phyloP scores from a whole-genome alignment of 495 filamentous ascomycete species.

The Xylaria palmicola region DNA sequence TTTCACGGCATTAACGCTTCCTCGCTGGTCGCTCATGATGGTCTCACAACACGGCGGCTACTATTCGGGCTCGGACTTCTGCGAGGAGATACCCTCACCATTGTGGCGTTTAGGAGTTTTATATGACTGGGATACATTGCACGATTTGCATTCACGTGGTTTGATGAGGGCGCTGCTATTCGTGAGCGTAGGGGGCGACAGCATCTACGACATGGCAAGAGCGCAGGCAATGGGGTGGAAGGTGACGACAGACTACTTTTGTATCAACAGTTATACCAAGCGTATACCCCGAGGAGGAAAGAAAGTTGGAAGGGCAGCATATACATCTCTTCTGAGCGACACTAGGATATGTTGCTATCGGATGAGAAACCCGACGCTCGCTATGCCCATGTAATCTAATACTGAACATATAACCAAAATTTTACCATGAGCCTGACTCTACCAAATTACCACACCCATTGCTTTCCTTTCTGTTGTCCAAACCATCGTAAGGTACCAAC shows the following conservation, averaged over 20 bases:
- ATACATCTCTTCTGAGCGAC: background rate
- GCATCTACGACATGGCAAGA: constrained; percentile 18
- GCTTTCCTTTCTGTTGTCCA: background rate
- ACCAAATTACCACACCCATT: background rate
- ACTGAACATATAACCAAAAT: background rate
- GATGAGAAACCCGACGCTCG: constrained; percentile 4
- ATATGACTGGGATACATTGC: constrained; percentile 18
- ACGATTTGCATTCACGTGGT: constrained; percentile 26
- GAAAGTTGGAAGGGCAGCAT: constrained; percentile 10
- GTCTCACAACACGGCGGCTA: constrained; percentile 18
- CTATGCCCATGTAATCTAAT: constrained; percentile 16
- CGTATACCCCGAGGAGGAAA: constrained; percentile 33
- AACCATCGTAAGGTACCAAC: no score
- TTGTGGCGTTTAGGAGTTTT: constrained; percentile 30
- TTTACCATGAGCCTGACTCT: background rate
- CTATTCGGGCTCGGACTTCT: constrained; percentile 19
- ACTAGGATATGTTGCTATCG: background rate
- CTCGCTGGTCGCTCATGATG: constrained; percentile 31
- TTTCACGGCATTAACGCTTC: constrained; percentile 28
- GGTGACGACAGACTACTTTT: constrained; percentile 26
- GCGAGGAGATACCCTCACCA: constrained; percentile 36
- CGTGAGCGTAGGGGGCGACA: background rate
- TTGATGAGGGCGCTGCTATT: constrained; percentile 18
- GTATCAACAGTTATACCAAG: constrained; percentile 35
- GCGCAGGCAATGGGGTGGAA: constrained; percentile 17